Evolutionary conservation across 1,139 yeast genomes (phyloP).

Genomic region (Suhomyces chickasaworum): DNA sequence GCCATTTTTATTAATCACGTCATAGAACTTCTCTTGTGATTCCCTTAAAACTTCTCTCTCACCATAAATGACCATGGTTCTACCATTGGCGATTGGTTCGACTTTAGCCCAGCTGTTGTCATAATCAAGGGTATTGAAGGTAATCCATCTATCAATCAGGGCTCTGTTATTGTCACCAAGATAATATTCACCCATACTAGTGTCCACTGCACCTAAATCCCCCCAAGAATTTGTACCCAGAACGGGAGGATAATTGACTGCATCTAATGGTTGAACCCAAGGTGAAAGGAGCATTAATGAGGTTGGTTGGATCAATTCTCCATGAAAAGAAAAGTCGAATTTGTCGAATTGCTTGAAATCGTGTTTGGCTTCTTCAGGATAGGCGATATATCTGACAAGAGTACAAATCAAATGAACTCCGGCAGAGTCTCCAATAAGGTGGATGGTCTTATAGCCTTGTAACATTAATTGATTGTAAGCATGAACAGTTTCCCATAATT

Average conservation of each 20-base stretch:
- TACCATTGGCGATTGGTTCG: slow-evolving; percentile 29
- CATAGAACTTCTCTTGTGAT: slow-evolving; percentile 30
- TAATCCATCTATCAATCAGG: slow-evolving; percentile 23
- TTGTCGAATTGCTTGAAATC: slow-evolving; percentile 24
- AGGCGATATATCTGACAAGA: slow-evolving; percentile 35
- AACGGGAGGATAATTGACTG: slow-evolving; percentile 22
- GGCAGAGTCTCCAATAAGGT: slow-evolving; percentile 49
- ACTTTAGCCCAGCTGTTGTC: slow-evolving; percentile 35
- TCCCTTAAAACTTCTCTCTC: slow-evolving; percentile 37
- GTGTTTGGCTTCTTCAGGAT: slow-evolving; percentile 31
- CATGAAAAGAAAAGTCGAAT: slow-evolving; percentile 23
- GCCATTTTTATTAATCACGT: slow-evolving; percentile 23
- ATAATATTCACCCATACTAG: slow-evolving; percentile 34
- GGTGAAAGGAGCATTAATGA: slow-evolving; percentile 43
- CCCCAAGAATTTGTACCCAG: slow-evolving; percentile 31
- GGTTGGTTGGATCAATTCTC: slow-evolving; percentile 29
- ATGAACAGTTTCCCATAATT: slow-evolving; percentile 37
- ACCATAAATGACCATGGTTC: slow-evolving; percentile 38
- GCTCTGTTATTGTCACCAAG: slow-evolving; percentile 25
- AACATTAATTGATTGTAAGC: slow-evolving; percentile 30
- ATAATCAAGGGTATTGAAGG: slow-evolving; percentile 28
- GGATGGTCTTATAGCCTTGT: slow-evolving; percentile 34
- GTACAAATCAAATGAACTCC: slow-evolving; percentile 46
- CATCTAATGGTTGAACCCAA: slow-evolving; percentile 40
- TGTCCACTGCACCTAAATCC: slow-evolving; percentile 35